These are phyloP conservation scores for Pestalotiopsis sp. DNA, from an alignment of 2,329 filamentous ascomycete genomes.

Conservation along the genomic window DNA sequence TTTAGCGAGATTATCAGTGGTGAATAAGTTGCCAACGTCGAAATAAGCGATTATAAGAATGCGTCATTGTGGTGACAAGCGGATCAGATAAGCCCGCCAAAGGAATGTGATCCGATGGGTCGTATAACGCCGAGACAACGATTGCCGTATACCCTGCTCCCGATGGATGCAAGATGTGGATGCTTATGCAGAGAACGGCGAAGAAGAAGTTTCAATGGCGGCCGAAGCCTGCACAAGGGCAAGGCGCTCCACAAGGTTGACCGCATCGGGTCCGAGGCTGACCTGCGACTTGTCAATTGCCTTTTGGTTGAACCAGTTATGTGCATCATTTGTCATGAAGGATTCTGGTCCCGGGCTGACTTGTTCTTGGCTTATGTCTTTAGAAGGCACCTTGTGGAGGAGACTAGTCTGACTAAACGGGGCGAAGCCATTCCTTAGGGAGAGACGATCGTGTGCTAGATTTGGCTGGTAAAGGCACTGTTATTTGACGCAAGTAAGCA, in stretches of 20 bases:
- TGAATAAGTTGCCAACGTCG: not conserved
- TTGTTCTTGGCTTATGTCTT: not conserved
- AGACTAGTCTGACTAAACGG: not conserved
- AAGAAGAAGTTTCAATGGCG: not conserved
- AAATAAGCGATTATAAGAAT: not conserved
- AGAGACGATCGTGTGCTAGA: not conserved
- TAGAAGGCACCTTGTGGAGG: conserved; percentile 2
- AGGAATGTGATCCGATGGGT: not conserved
- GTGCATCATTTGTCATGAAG: not conserved
- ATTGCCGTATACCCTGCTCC: not conserved
- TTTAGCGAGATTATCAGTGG: no score
- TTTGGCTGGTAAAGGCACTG: not conserved
- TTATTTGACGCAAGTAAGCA: not conserved
- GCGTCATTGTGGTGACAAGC: not conserved
- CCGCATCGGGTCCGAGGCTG: not conserved
- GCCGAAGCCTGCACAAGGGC: not conserved
- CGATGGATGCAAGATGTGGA: not conserved
- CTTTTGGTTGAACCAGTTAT: not conserved
- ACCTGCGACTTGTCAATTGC: not conserved
- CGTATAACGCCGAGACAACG: not conserved
- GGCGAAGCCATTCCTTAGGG: not conserved
- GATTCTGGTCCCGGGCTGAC: not conserved
- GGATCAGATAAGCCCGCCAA: not conserved
- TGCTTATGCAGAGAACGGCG: not conserved
- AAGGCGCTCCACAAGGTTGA: conserved; percentile 7